A percentile compares a stretch with the other conserved stretches of the same genome.
These are phyloP conservation scores for Stagonosporopsis tanaceti DNA, from an alignment of 2,329 filamentous ascomycete genomes.

Conservation along the genomic window DNA sequence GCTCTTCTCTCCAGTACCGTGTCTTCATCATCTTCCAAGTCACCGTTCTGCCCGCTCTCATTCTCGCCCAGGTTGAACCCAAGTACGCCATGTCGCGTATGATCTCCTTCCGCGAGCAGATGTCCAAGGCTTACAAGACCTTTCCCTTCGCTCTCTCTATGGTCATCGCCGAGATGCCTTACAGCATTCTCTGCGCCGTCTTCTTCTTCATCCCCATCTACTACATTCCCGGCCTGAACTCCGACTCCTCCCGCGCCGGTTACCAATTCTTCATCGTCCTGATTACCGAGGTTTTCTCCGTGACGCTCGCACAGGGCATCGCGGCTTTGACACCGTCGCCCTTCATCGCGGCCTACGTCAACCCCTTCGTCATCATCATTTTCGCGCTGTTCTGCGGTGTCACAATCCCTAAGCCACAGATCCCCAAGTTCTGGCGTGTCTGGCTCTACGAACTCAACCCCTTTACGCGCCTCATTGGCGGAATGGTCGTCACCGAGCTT, in stretches of 20 bases:
- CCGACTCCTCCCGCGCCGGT: constrained; percentile 70
- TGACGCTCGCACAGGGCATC: constrained; percentile 77
- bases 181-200: constrained; percentile 80
- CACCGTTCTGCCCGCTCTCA: constrained; percentile 81
- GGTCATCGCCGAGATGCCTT: constrained; percentile 85
- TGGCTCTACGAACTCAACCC: constrained; percentile 87
- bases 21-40: constrained; percentile 93
- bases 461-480: constrained; percentile 81
- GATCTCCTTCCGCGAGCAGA: constrained; percentile 86
- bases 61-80: constrained; percentile 83
- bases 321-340: constrained; percentile 79
- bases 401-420: constrained; percentile 78
- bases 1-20: constrained; percentile 80
- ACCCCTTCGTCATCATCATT: constrained; percentile 70
- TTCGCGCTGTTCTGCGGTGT: constrained; percentile 90
- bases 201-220: constrained; percentile 84
- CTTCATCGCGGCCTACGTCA: constrained; percentile 80
- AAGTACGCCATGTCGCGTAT: constrained; percentile 82
- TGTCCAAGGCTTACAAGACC: constrained; percentile 84
- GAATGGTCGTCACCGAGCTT: constrained; percentile 80
- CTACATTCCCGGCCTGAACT: constrained; percentile 80
- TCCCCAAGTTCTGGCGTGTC: constrained; percentile 78
- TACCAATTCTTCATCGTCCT: constrained; percentile 89
- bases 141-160: constrained; percentile 80
- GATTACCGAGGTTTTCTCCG: constrained; percentile 83